Conservation (phyloP, 805 yeast genomes). For the Wilhelminamyces savonicus region DNA sequence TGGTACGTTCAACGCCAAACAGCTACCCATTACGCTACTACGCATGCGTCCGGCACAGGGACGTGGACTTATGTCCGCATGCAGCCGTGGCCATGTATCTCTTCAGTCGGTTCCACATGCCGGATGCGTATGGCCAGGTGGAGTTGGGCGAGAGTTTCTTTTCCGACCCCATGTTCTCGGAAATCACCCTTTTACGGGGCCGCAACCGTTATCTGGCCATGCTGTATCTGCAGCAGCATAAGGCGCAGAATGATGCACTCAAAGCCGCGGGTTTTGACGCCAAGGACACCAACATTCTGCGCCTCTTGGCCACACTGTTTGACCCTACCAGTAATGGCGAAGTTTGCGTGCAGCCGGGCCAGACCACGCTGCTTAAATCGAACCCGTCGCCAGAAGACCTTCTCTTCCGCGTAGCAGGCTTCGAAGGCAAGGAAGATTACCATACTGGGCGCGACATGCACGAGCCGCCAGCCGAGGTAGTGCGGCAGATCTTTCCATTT, state of each 20-base stretch:
- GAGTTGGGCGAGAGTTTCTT: constrained; percentile 8
- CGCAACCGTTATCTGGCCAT: constrained; percentile 16
- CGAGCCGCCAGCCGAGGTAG: constrained; percentile 20
- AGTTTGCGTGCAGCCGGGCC: constrained; percentile 1
- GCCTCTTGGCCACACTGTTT: constrained; percentile 12
- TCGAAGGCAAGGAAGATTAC: constrained; percentile 11
- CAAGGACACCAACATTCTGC: constrained; percentile 13
- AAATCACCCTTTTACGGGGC: constrained; percentile 18
- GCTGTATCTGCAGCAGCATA: constrained; percentile 21
- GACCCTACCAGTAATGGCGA: constrained; percentile 2
- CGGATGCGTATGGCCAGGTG: constrained; percentile 16
- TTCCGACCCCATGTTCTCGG: constrained; percentile 5
- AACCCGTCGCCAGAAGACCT: constrained; percentile 7
- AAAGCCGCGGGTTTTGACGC: constrained; percentile 11
- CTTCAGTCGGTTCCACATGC: constrained; percentile 22
- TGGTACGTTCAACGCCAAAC: too few species aligned
- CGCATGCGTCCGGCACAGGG: constrained; percentile 16
- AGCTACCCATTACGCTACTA: constrained; percentile 5
- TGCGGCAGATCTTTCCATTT: constrained; percentile 24
- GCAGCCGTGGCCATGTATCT: constrained; percentile 21
- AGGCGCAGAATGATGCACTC: constrained; percentile 15
- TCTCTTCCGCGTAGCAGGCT: constrained; percentile 18
- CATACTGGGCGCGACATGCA: constrained; percentile 9
- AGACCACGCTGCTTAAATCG: too few species aligned
- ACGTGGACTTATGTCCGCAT: constrained; percentile 22